phyloP scores from a whole-genome alignment of 1,139 yeast genomes.

The Entelexis paramagnoliae region DNA sequence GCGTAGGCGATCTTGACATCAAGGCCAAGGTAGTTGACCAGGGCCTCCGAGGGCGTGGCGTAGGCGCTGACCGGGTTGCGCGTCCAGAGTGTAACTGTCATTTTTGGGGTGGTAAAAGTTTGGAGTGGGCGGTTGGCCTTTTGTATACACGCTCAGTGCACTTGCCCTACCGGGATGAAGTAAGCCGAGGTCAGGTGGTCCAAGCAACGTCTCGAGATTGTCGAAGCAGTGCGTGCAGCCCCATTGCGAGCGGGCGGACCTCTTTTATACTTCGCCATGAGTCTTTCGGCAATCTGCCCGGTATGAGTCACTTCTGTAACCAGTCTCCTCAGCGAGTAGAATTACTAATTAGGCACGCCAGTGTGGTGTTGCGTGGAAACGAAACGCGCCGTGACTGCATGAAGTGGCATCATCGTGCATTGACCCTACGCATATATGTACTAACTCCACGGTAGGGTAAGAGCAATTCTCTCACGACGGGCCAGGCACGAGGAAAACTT shows the following conservation, averaged over 20 bases:
- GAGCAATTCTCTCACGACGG: no score
- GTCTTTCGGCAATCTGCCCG: background rate
- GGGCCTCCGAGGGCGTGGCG: conserved; percentile 46
- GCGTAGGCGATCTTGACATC: conserved; percentile 45
- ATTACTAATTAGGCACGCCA: background rate
- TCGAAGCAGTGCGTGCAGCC: no score
- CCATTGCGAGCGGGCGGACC: no score
- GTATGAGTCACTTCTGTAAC: background rate
- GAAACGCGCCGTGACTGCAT: no score
- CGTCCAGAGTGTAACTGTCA: conserved; percentile 22
- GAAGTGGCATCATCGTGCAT: background rate
- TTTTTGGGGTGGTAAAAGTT: background rate
- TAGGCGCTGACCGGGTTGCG: conserved; percentile 19
- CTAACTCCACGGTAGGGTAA: no score
- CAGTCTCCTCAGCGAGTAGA: background rate
- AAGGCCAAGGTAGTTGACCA: conserved; percentile 60
- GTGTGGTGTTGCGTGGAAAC: no score
- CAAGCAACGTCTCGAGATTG: background rate
- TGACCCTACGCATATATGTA: background rate
- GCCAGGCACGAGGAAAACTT: no score
- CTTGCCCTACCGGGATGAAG: conserved; percentile 5
- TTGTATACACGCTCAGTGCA: background rate
- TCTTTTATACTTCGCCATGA: background rate
- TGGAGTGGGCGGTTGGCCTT: background rate
- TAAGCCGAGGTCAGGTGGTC: conserved; percentile 3